A percentile compares a stretch with the other conserved stretches of the same genome.
Conservation (phyloP, 1,284 basidiomycete genomes). For the Cerioporus squamosus region DNA sequence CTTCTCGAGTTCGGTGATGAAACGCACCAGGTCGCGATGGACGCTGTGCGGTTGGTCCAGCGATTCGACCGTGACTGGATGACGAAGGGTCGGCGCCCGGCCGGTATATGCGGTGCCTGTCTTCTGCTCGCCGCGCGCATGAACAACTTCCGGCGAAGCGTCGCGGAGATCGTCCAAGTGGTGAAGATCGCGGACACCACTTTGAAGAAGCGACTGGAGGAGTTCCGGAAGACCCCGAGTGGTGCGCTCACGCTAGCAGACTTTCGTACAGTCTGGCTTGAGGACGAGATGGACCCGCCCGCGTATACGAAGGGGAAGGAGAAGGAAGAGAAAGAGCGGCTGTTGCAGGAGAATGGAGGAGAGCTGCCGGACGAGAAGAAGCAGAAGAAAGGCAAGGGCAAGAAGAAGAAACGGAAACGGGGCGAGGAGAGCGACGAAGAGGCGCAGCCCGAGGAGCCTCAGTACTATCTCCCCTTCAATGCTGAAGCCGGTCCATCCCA, state of each 20-base stretch:
- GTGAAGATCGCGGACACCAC: conserved; percentile 98
- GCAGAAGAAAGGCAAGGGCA: conserved; percentile 46
- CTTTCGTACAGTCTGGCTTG: conserved; percentile 91
- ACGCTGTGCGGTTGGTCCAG: conserved; percentile 92
- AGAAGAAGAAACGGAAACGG: conserved; percentile 43
- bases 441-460: conserved; percentile 29
- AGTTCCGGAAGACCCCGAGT: conserved; percentile 91
- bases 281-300: conserved; percentile 91
- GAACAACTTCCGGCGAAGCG: conserved; percentile 94
- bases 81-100: conserved; percentile 91
- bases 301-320: conserved; percentile 81
- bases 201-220: conserved; percentile 91
- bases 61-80: conserved; percentile 99
- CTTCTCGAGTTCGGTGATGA: conserved; percentile 97
- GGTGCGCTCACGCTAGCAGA: conserved; percentile 88
- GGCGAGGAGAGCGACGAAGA: conserved; percentile 42
- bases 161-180: conserved; percentile 97
- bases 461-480: conserved; percentile 14
- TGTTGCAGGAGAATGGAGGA: conserved; percentile 42
- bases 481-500: conserved; percentile 8
- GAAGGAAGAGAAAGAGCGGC: conserved; percentile 64
- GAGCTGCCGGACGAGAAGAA: conserved; percentile 31
- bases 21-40: conserved; percentile 89
- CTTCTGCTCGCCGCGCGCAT: conserved; percentile 95
- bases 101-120: conserved; percentile 97